Evolutionary conservation across 2,329 filamentous ascomycete genomes (phyloP).

Genomic region (Apiospora phragmitis): DNA sequence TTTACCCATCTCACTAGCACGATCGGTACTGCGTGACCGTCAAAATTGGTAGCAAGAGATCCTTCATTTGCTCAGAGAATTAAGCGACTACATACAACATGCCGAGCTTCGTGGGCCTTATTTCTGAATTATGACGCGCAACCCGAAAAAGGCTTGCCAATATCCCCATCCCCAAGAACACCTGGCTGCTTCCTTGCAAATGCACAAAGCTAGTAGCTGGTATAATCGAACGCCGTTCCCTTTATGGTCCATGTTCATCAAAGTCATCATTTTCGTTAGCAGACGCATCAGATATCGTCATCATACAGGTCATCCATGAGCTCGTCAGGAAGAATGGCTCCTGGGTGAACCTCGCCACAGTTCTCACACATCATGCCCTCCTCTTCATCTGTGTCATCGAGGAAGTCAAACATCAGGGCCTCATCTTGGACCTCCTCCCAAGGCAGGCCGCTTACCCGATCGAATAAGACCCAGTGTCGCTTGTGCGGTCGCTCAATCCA

Average conservation of each 20-base stretch:
- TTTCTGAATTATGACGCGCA: background rate
- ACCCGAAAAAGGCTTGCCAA: background rate
- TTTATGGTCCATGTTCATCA: slow-evolving; percentile 2
- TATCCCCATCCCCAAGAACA: background rate
- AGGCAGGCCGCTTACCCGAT: slow-evolving; percentile 31
- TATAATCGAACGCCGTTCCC: slow-evolving; percentile 2
- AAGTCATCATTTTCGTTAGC: slow-evolving; percentile 6
- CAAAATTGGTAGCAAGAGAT: background rate
- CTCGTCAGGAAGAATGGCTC: slow-evolving; percentile 28
- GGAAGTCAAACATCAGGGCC: slow-evolving; percentile 27
- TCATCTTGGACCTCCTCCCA: slow-evolving; percentile 32
- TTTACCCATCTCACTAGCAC: background rate
- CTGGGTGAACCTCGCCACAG: slow-evolving; percentile 31
- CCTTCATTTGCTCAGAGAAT: background rate
- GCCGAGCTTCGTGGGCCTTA: background rate
- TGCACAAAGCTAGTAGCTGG: slow-evolving; percentile 6
- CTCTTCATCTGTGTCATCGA: slow-evolving; percentile 26
- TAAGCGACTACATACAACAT: slow-evolving; percentile 1
- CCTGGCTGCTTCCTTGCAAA: slow-evolving; percentile 9
- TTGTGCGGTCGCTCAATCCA: slow-evolving; percentile 37
- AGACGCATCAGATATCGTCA: slow-evolving; percentile 20
- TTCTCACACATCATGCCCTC: slow-evolving; percentile 29
- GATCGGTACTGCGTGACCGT: background rate
- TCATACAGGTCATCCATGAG: slow-evolving; percentile 27
- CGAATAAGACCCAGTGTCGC: slow-evolving; percentile 52